Evolutionary conservation across 1,284 basidiomycete species (phyloP).

Genomic region (Coniophora puteana): DNA sequence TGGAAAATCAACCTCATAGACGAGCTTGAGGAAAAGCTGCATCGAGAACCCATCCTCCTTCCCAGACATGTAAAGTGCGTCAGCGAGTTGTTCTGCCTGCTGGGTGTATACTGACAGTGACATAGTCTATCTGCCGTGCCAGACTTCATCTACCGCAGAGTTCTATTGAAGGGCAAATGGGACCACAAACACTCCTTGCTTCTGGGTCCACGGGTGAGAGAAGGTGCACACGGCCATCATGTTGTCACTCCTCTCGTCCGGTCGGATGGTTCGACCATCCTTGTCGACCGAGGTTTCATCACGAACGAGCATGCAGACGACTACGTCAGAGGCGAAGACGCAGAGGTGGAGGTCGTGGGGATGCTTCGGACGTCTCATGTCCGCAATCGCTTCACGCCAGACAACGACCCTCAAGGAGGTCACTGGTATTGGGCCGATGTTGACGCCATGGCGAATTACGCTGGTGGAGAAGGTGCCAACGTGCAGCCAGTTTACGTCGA

Average conservation of each 20-base stretch:
- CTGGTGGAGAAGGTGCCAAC: slow-evolving; percentile 64
- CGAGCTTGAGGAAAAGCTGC: slow-evolving; percentile 89
- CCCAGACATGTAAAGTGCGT: slow-evolving; percentile 88
- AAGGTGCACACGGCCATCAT: slow-evolving; percentile 86
- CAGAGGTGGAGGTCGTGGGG: slow-evolving; percentile 65
- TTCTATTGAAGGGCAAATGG: slow-evolving; percentile 76
- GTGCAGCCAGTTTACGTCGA: slow-evolving; percentile 88
- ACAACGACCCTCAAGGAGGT: slow-evolving; percentile 78
- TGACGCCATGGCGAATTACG: slow-evolving; percentile 74
- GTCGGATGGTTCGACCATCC: slow-evolving; percentile 71
- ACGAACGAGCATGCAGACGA: slow-evolving; percentile 50
- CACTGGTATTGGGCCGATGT: slow-evolving; percentile 95
- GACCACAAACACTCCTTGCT: slow-evolving; percentile 76
- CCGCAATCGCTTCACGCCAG: slow-evolving; percentile 82
- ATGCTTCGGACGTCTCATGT: slow-evolving; percentile 72
- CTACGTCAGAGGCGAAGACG: slow-evolving; percentile 36
- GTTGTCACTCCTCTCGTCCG: slow-evolving; percentile 84
- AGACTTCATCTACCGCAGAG: slow-evolving; percentile 86
- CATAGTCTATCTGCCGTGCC: slow-evolving; percentile 72
- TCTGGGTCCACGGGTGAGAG: slow-evolving; percentile 82
- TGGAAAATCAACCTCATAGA: slow-evolving; percentile 97
- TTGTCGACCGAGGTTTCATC: slow-evolving; percentile 94
- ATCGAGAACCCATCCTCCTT: slow-evolving; percentile 74
- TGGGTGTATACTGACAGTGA: slow-evolving; percentile 15
- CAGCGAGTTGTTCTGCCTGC: slow-evolving; percentile 9